phyloP scores from a whole-genome alignment of 306 rosid genomes.

The Rosa chinensis region DNA sequence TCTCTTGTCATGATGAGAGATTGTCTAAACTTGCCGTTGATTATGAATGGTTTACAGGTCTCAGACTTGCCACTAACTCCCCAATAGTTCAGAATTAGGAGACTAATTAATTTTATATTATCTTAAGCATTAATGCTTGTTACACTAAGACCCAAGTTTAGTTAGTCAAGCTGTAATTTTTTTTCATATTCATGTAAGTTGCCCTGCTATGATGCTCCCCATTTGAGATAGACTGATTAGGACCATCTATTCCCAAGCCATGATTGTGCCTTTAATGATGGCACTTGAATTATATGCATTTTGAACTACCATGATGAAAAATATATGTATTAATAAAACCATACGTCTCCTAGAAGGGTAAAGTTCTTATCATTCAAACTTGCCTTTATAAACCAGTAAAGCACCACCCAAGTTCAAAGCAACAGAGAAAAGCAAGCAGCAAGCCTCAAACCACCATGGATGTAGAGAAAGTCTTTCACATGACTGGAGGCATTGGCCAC shows the following conservation, averaged over 20 bases:
- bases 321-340: slow-evolving; percentile 12
- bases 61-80: neutral
- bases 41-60: neutral
- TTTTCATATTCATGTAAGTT: neutral
- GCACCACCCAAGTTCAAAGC: slow-evolving; percentile 27
- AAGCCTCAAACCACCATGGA: slow-evolving; percentile 44
- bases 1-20: too few relatives aligned
- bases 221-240: neutral
- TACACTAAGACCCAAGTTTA: neutral
- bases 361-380: slow-evolving; percentile 30
- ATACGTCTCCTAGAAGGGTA: neutral
- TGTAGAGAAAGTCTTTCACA: slow-evolving; percentile 75
- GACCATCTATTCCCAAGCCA: slow-evolving; percentile 11
- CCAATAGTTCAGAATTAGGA: neutral
- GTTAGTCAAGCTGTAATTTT: neutral
- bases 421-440: slow-evolving; percentile 19
- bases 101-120: neutral
- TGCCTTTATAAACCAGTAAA: slow-evolving; percentile 38
- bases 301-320: slow-evolving; percentile 25
- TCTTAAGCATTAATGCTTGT: neutral
- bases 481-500: slow-evolving; percentile 83
- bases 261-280: slow-evolving; percentile 20
- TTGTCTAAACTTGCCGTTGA: neutral
- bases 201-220: slow-evolving; percentile 1
- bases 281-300: slow-evolving; percentile 24